phyloP scores from a whole-genome alignment of 1,139 yeast genomes.

The Pichia sp. region DNA sequence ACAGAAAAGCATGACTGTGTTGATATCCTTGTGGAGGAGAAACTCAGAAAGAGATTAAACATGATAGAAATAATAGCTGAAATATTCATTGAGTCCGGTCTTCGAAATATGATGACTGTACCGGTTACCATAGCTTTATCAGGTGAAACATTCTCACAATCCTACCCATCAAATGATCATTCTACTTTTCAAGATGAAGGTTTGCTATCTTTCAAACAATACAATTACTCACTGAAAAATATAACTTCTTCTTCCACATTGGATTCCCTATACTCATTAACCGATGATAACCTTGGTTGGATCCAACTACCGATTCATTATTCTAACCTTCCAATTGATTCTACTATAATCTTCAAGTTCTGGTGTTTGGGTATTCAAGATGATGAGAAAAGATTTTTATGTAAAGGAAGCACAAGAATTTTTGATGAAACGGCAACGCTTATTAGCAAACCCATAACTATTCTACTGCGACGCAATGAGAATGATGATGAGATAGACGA shows the following conservation, averaged over 20 bases:
- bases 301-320: constrained; percentile 63
- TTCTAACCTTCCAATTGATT: constrained; percentile 56
- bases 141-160: constrained; percentile 4
- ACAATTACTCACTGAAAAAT: not conserved
- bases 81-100: constrained; percentile 52
- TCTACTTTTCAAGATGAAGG: constrained; percentile 3
- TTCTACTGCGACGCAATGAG: no score
- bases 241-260: not conserved
- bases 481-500: not conserved
- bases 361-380: constrained; percentile 51
- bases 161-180: not conserved
- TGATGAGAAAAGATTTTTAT: constrained; percentile 45
- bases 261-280: not conserved
- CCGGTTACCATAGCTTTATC: constrained; percentile 40
- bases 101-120: constrained; percentile 50
- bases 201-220: constrained; percentile 3
- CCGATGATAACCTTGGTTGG: constrained; percentile 30
- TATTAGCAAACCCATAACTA: constrained; percentile 50
- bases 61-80: constrained; percentile 36
- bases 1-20: constrained; percentile 1
- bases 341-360: constrained; percentile 45
- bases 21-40: constrained; percentile 8
- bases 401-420: constrained; percentile 50
- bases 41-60: not conserved
- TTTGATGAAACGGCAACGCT: constrained; percentile 47